Evolutionary conservation across 2,329 filamentous ascomycete species (phyloP), one percentile per base, ranked within the genome.

Genomic region (Fusarium sp.): DNA sequence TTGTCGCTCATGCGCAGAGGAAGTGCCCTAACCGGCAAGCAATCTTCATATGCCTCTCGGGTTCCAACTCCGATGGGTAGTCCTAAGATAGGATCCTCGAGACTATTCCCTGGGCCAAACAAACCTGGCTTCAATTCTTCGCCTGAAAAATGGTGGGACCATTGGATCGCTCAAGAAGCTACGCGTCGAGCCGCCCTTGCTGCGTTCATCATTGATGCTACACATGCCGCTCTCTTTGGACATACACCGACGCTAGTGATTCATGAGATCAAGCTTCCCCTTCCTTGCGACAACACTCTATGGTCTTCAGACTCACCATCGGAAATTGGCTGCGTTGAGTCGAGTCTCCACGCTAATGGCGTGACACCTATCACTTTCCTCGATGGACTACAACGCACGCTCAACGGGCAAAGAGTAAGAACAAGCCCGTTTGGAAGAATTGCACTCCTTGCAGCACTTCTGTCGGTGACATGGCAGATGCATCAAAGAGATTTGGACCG

Each of bases 111-210:
- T 5, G 44, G 56, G 13, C 33, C 76, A 17, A 69, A 65, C 22
- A 66, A 68, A 9, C 69, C 64, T 22, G 67, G 61, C 7, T 78
- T 77, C 33, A 70, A 78, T 35, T 69, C 73, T 15, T 70, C 75
- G 0, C 78, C 77, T 10, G 78, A 79, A 20, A 77, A 73, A 26
- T 79, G 78, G 78, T 79, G 78, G 78, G 77, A 79, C 56, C 77
- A 79, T 41, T 79, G 78, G 78, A 79, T 79, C 45, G 78, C 76
- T 5, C 78, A 79, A 54, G 78, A 79, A 69, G 78, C 78, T 7
- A 79, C 78, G 5, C 77, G 78, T 4, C 67, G 78, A 15, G 78
- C 78, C 24, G 78, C 78, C 6, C 68, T 79, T 55, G 74, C 64
- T 18, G 78, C 78, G 8, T 79, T 79, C 36, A 78, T 79, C 38